Percentiles rank a stretch among this genome's conserved stretches.
Conservation (phyloP, 306 rosid genomes). For the Prosopis cineraria region DNA sequence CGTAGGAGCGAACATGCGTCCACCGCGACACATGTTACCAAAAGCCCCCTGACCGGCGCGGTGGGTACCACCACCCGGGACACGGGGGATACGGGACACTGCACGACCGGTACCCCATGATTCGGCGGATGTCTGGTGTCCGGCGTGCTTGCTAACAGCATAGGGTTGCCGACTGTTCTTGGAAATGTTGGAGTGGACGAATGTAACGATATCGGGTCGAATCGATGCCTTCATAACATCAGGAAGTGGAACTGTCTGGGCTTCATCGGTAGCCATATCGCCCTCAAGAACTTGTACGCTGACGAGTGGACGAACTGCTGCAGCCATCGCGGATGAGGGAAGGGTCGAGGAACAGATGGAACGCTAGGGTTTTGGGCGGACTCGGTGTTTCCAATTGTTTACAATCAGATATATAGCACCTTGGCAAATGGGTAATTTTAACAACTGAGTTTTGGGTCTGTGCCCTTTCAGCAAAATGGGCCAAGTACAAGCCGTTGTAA, state of each 20-base stretch:
- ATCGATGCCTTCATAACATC: constrained; percentile 76
- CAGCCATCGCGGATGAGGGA: constrained; percentile 46
- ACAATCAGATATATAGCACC: neutral
- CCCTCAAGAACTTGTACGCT: constrained; percentile 72
- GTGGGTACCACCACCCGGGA: constrained; percentile 89
- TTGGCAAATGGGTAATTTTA: neutral
- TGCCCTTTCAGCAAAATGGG: neutral
- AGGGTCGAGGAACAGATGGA: neutral
- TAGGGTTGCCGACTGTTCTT: constrained; percentile 78
- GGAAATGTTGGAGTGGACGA: constrained; percentile 70
- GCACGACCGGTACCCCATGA: constrained; percentile 98
- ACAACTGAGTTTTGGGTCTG: neutral
- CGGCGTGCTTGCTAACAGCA: constrained; percentile 75
- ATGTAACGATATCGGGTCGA: constrained; percentile 77
- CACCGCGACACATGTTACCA: constrained; percentile 97
- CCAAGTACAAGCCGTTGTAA: neutral
- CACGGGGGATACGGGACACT: constrained; percentile 91
- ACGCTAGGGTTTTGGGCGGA: constrained; percentile 17
- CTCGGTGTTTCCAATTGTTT: neutral
- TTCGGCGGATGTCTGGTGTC: constrained; percentile 89
- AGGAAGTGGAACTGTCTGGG: constrained; percentile 51
- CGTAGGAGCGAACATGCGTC: constrained; percentile 91
- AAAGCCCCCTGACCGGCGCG: constrained; percentile 93
- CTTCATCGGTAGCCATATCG: constrained; percentile 68
- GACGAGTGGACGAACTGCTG: constrained; percentile 84